Percentiles rank a stretch among this genome's conserved stretches.
These are phyloP conservation scores for Xylariales sp. DNA, from an alignment of 2,329 filamentous ascomycete genomes.

Conservation along the genomic window DNA sequence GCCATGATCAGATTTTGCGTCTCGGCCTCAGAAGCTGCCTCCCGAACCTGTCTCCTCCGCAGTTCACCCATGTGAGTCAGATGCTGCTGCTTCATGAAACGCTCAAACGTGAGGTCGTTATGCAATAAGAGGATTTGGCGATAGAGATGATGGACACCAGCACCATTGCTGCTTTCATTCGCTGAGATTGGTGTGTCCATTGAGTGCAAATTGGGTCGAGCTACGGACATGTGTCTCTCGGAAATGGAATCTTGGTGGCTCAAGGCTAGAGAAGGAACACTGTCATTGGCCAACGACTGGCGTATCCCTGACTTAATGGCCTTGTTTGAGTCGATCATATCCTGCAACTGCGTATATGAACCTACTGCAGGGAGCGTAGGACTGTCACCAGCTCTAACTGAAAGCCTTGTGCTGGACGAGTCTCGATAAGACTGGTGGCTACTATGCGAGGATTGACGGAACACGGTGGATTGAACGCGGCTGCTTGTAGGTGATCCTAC, in stretches of 20 bases:
- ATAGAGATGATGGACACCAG: constrained; percentile 51
- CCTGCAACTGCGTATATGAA: constrained; percentile 53
- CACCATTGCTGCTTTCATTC: constrained; percentile 12
- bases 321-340: constrained; percentile 57
- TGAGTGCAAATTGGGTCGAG: constrained; percentile 23
- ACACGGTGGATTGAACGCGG: constrained; percentile 30
- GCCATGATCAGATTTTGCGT: constrained; percentile 75
- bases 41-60: constrained; percentile 67
- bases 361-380: constrained; percentile 56
- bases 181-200: constrained; percentile 23
- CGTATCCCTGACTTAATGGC: constrained; percentile 51
- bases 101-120: constrained; percentile 79
- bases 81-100: constrained; percentile 79
- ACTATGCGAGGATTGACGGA: constrained; percentile 45
- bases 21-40: constrained; percentile 75
- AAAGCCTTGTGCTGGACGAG: constrained; percentile 36
- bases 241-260: constrained; percentile 43
- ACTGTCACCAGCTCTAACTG: constrained; percentile 48
- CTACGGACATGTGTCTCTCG: constrained; percentile 31
- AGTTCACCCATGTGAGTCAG: constrained; percentile 76
- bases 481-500: constrained; percentile 37
- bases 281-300: constrained; percentile 53
- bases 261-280: constrained; percentile 47
- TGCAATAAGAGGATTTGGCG: constrained; percentile 70
- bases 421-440: constrained; percentile 46